Conservation (phyloP, 352 stramenopile genomes). For the Phytophthora melonis region DNA sequence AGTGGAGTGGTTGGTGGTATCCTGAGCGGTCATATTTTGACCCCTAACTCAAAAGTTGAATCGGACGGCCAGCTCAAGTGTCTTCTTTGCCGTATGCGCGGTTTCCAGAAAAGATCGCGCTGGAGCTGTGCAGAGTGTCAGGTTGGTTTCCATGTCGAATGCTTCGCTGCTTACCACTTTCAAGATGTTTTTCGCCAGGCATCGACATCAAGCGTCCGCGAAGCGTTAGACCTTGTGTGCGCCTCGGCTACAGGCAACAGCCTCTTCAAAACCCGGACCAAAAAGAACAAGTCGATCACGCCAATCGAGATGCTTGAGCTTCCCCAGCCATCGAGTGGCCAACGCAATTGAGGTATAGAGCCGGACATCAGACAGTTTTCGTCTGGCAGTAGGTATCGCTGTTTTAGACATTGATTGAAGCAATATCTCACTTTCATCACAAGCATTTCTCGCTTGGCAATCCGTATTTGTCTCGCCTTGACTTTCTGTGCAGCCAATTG, state of each 20-base stretch:
- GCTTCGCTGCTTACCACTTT: slow-evolving; percentile 6
- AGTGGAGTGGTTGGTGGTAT: background rate
- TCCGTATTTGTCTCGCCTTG: too few species aligned
- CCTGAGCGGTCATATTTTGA: background rate
- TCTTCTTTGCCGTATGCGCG: slow-evolving; percentile 10
- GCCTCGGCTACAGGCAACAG: background rate
- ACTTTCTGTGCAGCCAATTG: too few species aligned
- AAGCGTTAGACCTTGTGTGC: background rate
- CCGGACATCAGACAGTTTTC: too few species aligned
- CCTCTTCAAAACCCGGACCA: background rate
- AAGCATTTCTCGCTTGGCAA: too few species aligned
- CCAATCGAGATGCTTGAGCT: background rate
- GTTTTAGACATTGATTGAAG: too few species aligned
- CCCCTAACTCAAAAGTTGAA: background rate
- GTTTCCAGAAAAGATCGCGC: background rate
- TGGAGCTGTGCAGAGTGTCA: slow-evolving; percentile 15
- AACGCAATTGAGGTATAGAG: too few species aligned
- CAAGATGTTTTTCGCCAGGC: background rate
- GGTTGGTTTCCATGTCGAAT: slow-evolving; percentile 25
- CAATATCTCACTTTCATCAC: too few species aligned
- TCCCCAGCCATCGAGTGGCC: too few species aligned
- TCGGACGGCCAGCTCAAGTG: slow-evolving; percentile 12
- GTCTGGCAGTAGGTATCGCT: too few species aligned
- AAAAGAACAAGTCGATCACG: background rate
- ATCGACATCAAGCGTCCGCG: background rate